Evolutionary conservation across 1,284 basidiomycete species (phyloP), one percentile per base, ranked within the genome.

Genomic region (Crucibulum parvulum): DNA sequence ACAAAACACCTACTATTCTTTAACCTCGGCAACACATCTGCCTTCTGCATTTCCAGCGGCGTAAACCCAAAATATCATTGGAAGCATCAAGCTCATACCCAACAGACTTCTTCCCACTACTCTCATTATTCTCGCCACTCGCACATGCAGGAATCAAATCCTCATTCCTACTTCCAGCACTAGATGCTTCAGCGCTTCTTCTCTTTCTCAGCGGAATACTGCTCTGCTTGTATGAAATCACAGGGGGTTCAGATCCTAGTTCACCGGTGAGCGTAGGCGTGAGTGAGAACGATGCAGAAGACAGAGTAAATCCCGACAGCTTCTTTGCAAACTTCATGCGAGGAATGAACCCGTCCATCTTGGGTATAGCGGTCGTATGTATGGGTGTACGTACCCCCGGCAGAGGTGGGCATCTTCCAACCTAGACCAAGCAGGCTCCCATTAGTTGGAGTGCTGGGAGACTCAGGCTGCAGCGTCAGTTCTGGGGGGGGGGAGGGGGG

Each of bases 21-120:
- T 69, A 96, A 81, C 67, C 86, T 86, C 0, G 97, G 97, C 58
- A 99, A 78, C 74, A 98, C 94, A 15, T 82, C 83, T 2, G 96
- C 97, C 35, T 87, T 73, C 53, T 80, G 75, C 43, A 88, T 84
- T 76, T 89, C 88, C 24, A 96, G 76, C 88, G 98, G 94, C 51
- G 98, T 96, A 61, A 99, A 1, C 98, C 97, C 3, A 98, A 79
- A 48, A 98, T 91, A 70, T 98, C 96, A 64, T 84, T 81, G 2
- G 72, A 83, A 1, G 88, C 83, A 39, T 86, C 86, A 67, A 95
- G 88, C 68, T 90, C 90, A 75, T 85, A 95, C 37, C 63, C 67
- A 18, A 53, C 66, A 24, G 24, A 24, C 24, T 24, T 56, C 61
- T 67, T 79, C 63, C 57, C 61, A 64, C 55, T 66, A 64, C 61